Conservation (phyloP, 495 filamentous ascomycete genomes). For the Chaetomium tenue region DNA sequence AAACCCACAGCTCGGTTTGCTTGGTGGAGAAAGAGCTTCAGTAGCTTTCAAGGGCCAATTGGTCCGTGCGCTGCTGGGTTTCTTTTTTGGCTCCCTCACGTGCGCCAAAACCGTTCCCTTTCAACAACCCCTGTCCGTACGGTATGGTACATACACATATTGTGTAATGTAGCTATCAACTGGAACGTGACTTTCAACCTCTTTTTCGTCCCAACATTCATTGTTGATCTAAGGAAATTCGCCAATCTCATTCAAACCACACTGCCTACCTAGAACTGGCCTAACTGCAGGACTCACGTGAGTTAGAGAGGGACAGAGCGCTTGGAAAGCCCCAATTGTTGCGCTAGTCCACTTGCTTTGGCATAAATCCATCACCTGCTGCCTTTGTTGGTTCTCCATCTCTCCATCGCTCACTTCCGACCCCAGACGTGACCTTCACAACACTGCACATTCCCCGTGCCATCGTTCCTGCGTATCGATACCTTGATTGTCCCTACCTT, state of each 20-base stretch:
- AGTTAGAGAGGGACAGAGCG: background rate
- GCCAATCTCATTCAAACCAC: background rate
- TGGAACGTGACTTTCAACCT: background rate
- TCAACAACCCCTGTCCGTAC: too few species aligned
- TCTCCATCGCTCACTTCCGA: background rate
- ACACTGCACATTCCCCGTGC: background rate
- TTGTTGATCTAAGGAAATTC: background rate
- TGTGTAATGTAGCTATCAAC: too few species aligned
- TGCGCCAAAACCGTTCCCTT: too few species aligned
- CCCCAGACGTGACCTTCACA: conserved; percentile 7
- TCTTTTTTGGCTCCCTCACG: too few species aligned
- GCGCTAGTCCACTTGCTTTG: conserved; percentile 16
- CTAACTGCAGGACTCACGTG: background rate
- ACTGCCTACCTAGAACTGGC: background rate
- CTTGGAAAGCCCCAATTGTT: conserved; percentile 17
- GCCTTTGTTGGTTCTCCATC: background rate
- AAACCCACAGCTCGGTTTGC: conserved; percentile 20
- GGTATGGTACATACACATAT: background rate
- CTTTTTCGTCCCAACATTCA: background rate
- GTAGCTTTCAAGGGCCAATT: conserved; percentile 19
- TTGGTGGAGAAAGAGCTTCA: conserved; percentile 23
- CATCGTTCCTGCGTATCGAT: background rate
- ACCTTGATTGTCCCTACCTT: background rate
- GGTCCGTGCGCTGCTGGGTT: conserved; percentile 7
- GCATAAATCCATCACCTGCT: conserved; percentile 14